Evolutionary conservation across 2,329 filamentous ascomycete species (phyloP).

Genomic region (Verticillium nubilum): DNA sequence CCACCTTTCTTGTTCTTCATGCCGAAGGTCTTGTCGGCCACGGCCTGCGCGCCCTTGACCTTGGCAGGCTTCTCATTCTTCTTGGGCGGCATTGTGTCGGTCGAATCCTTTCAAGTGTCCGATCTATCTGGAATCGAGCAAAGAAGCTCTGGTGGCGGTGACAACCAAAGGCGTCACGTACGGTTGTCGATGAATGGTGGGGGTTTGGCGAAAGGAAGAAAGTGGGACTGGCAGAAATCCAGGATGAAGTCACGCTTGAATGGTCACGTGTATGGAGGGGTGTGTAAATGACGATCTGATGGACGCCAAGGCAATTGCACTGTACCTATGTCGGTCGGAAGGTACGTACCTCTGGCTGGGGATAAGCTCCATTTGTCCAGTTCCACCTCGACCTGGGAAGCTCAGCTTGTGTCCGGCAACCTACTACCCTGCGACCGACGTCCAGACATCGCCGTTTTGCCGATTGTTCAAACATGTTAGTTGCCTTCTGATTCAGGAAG

Average conservation of each 20-base stretch:
- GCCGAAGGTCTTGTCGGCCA: conserved; percentile 95
- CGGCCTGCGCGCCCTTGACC: conserved; percentile 47
- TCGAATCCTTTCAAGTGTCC: background rate
- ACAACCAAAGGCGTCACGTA: background rate
- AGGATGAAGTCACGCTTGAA: conserved; percentile 2
- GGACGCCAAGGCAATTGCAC: background rate
- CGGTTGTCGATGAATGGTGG: background rate
- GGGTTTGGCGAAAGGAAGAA: conserved; percentile 1
- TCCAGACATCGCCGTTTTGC: background rate
- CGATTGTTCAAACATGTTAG: background rate
- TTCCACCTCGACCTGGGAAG: background rate
- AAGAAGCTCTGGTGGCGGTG: background rate
- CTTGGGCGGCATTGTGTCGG: conserved; percentile 64
- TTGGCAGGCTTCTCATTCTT: conserved; percentile 48
- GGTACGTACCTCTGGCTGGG: background rate
- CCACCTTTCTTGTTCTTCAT: conserved; percentile 99
- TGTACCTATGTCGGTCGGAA: background rate
- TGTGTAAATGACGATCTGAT: background rate
- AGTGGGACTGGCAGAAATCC: conserved; percentile 1
- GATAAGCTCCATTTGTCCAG: conserved; percentile 1
- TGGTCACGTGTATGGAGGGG: conserved; percentile 2
- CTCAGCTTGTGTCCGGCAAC: background rate
- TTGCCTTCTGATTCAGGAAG: background rate
- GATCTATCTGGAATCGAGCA: background rate
- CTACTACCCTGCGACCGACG: background rate